Percentiles rank a stretch among this genome's conserved stretches.
phyloP scores from a whole-genome alignment of 495 filamentous ascomycete genomes.

The Elasticomyces elasticus region DNA sequence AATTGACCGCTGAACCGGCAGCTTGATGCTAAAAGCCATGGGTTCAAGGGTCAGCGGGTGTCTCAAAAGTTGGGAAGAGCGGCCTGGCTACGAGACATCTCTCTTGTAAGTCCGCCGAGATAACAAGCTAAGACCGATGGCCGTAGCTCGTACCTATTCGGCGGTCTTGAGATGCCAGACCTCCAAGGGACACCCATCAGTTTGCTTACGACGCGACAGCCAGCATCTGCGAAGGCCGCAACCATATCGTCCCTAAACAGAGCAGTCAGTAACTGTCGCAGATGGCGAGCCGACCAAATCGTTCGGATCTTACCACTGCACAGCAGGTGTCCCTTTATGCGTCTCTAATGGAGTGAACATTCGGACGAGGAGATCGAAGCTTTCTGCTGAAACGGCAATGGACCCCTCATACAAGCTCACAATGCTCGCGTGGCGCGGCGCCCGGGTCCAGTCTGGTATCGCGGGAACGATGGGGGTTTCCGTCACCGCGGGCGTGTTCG shows the following conservation, averaged over 20 bases:
- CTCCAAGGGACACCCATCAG: too few relatives aligned
- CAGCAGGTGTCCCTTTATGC: background rate
- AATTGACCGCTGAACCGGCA: constrained; percentile 2
- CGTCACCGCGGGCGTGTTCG: background rate
- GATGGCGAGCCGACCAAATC: too few relatives aligned
- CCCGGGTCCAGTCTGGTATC: background rate
- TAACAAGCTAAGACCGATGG: too few relatives aligned
- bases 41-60: too few relatives aligned
- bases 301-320: background rate
- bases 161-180: too few relatives aligned
- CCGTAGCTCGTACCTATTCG: too few relatives aligned
- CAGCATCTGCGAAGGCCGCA: background rate
- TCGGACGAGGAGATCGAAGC: background rate
- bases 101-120: too few relatives aligned
- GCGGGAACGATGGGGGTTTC: background rate
- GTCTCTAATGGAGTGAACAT: background rate
- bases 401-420: background rate
- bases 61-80: too few relatives aligned
- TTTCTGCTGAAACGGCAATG: background rate
- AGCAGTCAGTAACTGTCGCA: too few relatives aligned
- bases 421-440: background rate
- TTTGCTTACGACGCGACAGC: background rate
- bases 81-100: too few relatives aligned
- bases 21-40: too few relatives aligned
- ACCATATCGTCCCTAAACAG: background rate